phyloP scores from a whole-genome alignment of 2,329 filamentous ascomycete species.

The Aspergillus eucalypticola region DNA sequence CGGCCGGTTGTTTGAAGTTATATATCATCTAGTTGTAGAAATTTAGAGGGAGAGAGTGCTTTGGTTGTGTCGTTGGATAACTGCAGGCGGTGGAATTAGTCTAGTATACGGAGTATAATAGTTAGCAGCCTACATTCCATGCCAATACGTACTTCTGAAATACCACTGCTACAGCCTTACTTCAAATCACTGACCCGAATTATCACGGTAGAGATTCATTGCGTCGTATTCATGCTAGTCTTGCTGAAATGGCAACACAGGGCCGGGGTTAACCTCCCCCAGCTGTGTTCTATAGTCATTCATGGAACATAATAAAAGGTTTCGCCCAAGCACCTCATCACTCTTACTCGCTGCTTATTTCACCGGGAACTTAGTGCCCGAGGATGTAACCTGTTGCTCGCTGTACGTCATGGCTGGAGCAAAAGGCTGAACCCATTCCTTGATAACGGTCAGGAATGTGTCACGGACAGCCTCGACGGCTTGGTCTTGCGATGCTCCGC shows the following conservation, averaged over 20 bases:
- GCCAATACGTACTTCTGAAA: no score
- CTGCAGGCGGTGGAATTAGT: no score
- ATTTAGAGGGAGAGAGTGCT: no score
- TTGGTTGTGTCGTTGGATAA: no score
- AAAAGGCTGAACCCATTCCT: conserved; percentile 42
- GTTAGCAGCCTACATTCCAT: no score
- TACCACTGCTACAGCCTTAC: neutral
- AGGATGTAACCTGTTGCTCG: conserved; percentile 39
- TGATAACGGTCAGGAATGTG: conserved; percentile 37
- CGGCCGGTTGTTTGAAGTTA: no score
- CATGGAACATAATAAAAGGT: neutral
- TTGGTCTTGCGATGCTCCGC: conserved; percentile 36
- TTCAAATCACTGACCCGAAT: neutral
- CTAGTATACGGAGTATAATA: no score
- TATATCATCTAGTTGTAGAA: no score
- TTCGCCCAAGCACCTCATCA: neutral
- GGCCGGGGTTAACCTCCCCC: neutral
- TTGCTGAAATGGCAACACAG: conserved; percentile 5
- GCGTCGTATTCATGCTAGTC: conserved; percentile 8
- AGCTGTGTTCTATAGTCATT: conserved; percentile 13
- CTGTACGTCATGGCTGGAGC: conserved; percentile 41
- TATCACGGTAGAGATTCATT: conserved; percentile 5
- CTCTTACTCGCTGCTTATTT: conserved; percentile 4
- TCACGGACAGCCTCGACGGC: conserved; percentile 41
- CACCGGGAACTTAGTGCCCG: conserved; percentile 35